These are phyloP conservation scores for Peribolospora baueri DNA, from an alignment of 768 basidiomycete genomes.

Conservation along the genomic window DNA sequence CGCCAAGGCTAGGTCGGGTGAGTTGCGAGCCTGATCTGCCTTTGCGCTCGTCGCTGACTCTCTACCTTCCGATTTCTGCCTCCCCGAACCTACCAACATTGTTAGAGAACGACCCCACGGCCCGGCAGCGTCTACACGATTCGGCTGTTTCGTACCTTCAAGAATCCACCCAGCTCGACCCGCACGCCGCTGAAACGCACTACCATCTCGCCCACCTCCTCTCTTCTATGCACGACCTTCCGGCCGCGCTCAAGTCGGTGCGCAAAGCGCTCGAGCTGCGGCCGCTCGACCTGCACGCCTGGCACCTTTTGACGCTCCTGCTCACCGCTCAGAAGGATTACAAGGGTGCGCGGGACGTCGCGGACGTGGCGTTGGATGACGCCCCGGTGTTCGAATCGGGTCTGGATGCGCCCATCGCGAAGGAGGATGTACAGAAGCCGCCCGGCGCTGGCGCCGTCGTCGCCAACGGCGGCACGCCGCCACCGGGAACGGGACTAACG, in stretches of 20 bases:
- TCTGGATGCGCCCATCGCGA: too few species aligned
- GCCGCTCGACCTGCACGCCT: slow-evolving; percentile 37
- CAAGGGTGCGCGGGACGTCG: slow-evolving; percentile 45
- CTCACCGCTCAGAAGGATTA: slow-evolving; percentile 58
- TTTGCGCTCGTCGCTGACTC: not conserved
- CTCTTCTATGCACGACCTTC: slow-evolving; percentile 40
- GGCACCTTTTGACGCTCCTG: slow-evolving; percentile 72
- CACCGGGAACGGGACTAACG: not conserved
- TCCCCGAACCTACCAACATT: not conserved
- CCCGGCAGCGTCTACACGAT: slow-evolving; percentile 35
- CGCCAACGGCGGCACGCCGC: not conserved
- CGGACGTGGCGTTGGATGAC: slow-evolving; percentile 41
- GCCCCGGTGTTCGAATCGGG: too few species aligned
- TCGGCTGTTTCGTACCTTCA: slow-evolving; percentile 30
- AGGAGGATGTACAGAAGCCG: not conserved
- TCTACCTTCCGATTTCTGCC: not conserved
- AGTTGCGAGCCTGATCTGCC: slow-evolving; percentile 5
- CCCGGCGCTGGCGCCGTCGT: not conserved
- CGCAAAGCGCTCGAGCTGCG: slow-evolving; percentile 49
- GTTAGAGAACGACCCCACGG: slow-evolving; percentile 40
- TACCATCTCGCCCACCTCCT: slow-evolving; percentile 64
- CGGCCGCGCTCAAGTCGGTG: slow-evolving; percentile 41
- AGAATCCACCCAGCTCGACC: slow-evolving; percentile 15
- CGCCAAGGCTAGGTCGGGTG: slow-evolving; percentile 46
- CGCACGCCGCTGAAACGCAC: slow-evolving; percentile 23